Percentiles rank a stretch among this genome's conserved stretches.
phyloP scores from a whole-genome alignment of 345 rosid species.

The Linum trigynum region DNA sequence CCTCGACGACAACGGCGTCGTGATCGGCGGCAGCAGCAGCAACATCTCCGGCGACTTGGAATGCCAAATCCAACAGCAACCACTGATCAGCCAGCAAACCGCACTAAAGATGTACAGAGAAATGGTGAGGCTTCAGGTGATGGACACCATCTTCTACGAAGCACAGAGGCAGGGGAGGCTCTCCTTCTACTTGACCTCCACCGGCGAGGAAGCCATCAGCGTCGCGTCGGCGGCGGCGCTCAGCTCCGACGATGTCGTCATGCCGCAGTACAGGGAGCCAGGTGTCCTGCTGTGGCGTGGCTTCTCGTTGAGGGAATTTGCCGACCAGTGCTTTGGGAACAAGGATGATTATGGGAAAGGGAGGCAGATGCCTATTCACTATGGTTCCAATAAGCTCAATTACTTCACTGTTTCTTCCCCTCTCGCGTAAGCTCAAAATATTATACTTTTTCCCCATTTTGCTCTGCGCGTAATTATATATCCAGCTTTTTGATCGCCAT shows the following conservation, averaged over 20 bases:
- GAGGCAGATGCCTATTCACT: constrained; percentile 78
- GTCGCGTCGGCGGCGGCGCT: constrained; percentile 81
- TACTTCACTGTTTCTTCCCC: constrained; percentile 72
- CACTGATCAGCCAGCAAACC: constrained; percentile 36
- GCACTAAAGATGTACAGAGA: constrained; percentile 51
- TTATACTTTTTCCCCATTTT: background rate
- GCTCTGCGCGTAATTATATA: too few relatives aligned
- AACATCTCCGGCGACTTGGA: background rate
- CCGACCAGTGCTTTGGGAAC: constrained; percentile 65
- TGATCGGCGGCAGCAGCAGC: constrained; percentile 6
- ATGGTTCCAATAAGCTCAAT: constrained; percentile 58
- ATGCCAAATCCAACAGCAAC: background rate
- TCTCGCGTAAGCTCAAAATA: constrained; percentile 40
- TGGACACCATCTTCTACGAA: constrained; percentile 65
- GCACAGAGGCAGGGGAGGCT: constrained; percentile 83
- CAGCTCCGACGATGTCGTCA: constrained; percentile 40
- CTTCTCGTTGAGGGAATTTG: constrained; percentile 56
- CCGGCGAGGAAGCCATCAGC: constrained; percentile 72
- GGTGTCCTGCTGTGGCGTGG: constrained; percentile 76
- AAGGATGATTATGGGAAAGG: constrained; percentile 70
- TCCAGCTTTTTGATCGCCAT: too few relatives aligned
- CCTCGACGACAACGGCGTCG: constrained; percentile 38
- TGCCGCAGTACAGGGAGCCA: constrained; percentile 74
- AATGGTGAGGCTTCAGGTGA: constrained; percentile 66
- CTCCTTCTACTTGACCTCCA: constrained; percentile 55